Base-by-base conservation (phyloP, 2,329 filamentous ascomycete species). In the Sarocladium strictum region DNA sequence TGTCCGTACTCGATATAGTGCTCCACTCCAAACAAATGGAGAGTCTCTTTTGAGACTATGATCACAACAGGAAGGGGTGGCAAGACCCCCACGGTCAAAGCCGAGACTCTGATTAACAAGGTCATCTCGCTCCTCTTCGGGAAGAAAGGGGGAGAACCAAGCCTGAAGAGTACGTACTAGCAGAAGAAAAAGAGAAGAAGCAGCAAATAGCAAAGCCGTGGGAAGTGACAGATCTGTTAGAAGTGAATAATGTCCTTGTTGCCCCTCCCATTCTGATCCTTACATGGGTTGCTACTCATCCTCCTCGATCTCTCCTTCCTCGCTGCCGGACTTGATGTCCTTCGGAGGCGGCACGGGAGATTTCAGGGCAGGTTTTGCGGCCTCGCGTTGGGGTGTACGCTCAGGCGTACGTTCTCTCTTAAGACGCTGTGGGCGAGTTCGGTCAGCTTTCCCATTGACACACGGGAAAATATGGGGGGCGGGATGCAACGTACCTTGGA, bases 291-390 rank as follows among this genome's bases (percentile, higher is more conserved):
- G 14, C 40, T 56, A 56, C 15, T 56, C 51, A 41, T 84, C 81
- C 76, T 97, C 92, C 71, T 96, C 94, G 63, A 99, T 97, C 75
- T 99, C 94, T 53, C 94, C 94, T 72, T 99, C 94, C 73, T 99
- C 94, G 65, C 92, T 97, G 53, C 94, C 94, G 56, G 78, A 81
- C 49, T 78, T 75, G 53, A 83, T 76, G 60, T 88, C 84, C 63
- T 56, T 53, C 23, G 59, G 57, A 24, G 75, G 75, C 40, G 81
- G 79, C 51, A 80, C 80, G 3, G 47, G 47, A 11, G 47, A 51
- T 69, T 77, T 85, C 68, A 77, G 12, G 3, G 47, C 29, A 5
- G 47, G 27, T 79, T 67, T 77, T 80, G 65, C 76, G 75, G 66
- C 69, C 65, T 86, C 82, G 66, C 76, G 77, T 61, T 75, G 76